Conservation (phyloP, 108 stramenopile genomes). For the Skeletonema costatum region DNA sequence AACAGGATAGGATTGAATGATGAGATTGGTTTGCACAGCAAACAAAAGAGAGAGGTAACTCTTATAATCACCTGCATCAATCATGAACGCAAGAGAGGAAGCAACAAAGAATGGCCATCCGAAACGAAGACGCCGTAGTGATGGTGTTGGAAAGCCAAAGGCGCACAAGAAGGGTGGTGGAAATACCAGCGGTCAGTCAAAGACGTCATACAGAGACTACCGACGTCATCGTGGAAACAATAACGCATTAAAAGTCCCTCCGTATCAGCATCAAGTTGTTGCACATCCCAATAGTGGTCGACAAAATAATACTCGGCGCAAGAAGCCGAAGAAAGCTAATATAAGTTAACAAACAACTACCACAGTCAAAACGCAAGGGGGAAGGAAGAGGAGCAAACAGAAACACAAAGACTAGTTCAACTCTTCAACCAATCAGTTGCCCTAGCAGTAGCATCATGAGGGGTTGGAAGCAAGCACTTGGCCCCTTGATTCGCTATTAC, state of each 20-base stretch:
- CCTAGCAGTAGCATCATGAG: not conserved
- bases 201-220: not conserved
- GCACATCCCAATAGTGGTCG: not conserved
- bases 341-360: not conserved
- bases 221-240: not conserved
- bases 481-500: conserved; percentile 31
- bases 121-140: not conserved
- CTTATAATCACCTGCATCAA: not conserved
- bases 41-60: too few relatives aligned
- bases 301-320: not conserved
- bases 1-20: too few relatives aligned
- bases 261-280: not conserved
- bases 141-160: not conserved
- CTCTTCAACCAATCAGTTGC: not conserved
- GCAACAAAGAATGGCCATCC: not conserved
- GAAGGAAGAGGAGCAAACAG: not conserved
- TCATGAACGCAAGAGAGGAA: not conserved
- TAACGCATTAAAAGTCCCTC: not conserved
- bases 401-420: not conserved
- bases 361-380: not conserved
- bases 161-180: not conserved
- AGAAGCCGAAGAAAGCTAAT: not conserved
- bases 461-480: conserved; percentile 28
- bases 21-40: too few relatives aligned
- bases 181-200: not conserved